These are phyloP conservation scores for Pleurotus platypus DNA, from an alignment of 768 basidiomycete genomes.

Conservation along the genomic window DNA sequence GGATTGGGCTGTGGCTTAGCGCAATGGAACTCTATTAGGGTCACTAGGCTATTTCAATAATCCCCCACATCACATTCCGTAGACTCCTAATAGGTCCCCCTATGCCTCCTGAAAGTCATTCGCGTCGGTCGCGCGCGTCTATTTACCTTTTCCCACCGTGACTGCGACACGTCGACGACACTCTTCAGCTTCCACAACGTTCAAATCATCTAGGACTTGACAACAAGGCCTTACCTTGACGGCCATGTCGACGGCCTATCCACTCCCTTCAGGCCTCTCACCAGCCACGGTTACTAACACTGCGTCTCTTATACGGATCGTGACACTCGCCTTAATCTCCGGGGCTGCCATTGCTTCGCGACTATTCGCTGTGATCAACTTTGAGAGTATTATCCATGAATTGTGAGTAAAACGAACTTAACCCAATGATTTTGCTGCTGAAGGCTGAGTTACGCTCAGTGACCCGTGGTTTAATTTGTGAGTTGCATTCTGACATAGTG, in stretches of 20 bases:
- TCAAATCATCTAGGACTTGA: not conserved
- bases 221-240: slow-evolving; percentile 10
- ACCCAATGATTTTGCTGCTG: slow-evolving; percentile 7
- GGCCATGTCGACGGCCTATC: slow-evolving; percentile 74
- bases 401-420: slow-evolving; percentile 63
- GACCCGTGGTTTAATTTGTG: slow-evolving; percentile 99
- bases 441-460: slow-evolving; percentile 36
- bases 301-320: slow-evolving; percentile 85
- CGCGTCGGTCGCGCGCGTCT: not conserved
- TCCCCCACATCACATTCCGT: too few species aligned
- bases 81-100: too few species aligned
- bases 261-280: slow-evolving; percentile 68
- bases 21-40: too few species aligned
- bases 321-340: slow-evolving; percentile 88
- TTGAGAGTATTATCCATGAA: slow-evolving; percentile 99
- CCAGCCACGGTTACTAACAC: slow-evolving; percentile 78
- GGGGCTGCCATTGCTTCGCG: slow-evolving; percentile 94
- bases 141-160: not conserved
- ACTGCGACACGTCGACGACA: slow-evolving; percentile 7
- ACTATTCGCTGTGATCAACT: slow-evolving; percentile 95
- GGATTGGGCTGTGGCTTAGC: too few species aligned
- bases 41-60: too few species aligned
- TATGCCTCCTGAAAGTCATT: too few species aligned
- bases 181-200: not conserved
- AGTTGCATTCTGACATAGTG: slow-evolving; percentile 28